These are phyloP conservation scores for Malus hybrid DNA, from an alignment of 331 rosid species.

Conservation along the genomic window DNA sequence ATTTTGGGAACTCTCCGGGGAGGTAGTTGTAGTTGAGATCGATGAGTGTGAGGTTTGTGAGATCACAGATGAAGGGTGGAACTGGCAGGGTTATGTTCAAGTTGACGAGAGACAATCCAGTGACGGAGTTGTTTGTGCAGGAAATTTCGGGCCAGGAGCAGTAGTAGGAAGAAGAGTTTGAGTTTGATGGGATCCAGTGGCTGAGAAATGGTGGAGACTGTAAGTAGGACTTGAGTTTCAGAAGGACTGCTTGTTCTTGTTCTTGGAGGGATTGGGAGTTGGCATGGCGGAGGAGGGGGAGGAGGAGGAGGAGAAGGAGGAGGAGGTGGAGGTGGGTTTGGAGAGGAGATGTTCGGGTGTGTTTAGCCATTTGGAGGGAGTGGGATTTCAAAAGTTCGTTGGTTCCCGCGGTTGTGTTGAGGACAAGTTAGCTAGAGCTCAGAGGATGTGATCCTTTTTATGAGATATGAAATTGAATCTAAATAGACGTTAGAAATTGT, in stretches of 20 bases:
- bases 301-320: conserved; percentile 14
- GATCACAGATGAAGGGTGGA: conserved; percentile 67
- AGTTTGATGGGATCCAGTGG: conserved; percentile 42
- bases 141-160: conserved; percentile 56
- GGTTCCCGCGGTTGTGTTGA: neutral
- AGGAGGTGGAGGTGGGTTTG: conserved; percentile 1
- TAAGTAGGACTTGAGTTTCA: conserved; percentile 40
- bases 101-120: conserved; percentile 11
- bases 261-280: conserved; percentile 29
- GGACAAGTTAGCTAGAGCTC: neutral
- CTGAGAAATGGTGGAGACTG: conserved; percentile 29
- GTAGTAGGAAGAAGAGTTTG: conserved; percentile 33
- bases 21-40: conserved; percentile 32
- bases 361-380: conserved; percentile 22
- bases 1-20: conserved; percentile 48
- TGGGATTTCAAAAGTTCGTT: neutral
- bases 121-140: conserved; percentile 48
- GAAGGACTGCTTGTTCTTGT: conserved; percentile 42
- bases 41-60: conserved; percentile 49
- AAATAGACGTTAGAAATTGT: neutral
- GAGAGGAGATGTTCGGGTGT: neutral
- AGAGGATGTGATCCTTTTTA: neutral
- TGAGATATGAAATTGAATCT: neutral
- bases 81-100: conserved; percentile 20
- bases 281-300: conserved; percentile 25